Evolutionary conservation across 768 basidiomycete species (phyloP), one percentile per base, ranked within the genome.

Genomic region (Boletus huronensis): DNA sequence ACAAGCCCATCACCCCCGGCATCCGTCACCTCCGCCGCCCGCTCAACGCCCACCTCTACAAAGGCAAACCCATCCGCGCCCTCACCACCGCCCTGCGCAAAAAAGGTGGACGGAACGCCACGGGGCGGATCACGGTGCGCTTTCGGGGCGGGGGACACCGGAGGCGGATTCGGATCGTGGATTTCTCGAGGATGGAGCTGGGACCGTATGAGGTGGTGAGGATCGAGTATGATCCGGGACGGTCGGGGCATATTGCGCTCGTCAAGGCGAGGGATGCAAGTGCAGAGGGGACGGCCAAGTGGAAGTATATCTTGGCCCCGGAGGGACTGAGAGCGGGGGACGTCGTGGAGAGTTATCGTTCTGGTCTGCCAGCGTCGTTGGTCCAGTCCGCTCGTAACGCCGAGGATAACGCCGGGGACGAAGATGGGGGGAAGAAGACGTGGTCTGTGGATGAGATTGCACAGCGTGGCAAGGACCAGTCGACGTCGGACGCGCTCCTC

Each of bases 171-270:
- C 85, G 97, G 29, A 78, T 84, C 36, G 73, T 99, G 50, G 97
- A 99, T 72, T 98, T 96, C 65, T 73, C 77, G 70, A 82, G 97
- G 50, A 72, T 74, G n/a, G 84, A 86, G 55, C 77, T 82, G 1
- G 96, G 96, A 9, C 74, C 86, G 34, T 90, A 91, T 64, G 90
- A 95, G 61, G 93, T 98, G 42, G 81, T 95, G 4, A 82, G 97
- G 44, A 91, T 99, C 60, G 97, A 98, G 74, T 99, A 96, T 66
- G 97, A 98, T 75, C 97, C 97, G 0, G 90, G 90, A 5, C 81
- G 97, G 41, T 90, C 87, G 34, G 93, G 91, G 7, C 97, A 99
- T 70, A 96, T 99, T 65, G 96, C 97, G 2, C 80, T 99, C 55
- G 67, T 98, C 65, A 79, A 79, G 66, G 86, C 82, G 65, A 77